Conservation (phyloP, 2,329 filamentous ascomycete genomes). For the Aspergillaceae sp. region DNA sequence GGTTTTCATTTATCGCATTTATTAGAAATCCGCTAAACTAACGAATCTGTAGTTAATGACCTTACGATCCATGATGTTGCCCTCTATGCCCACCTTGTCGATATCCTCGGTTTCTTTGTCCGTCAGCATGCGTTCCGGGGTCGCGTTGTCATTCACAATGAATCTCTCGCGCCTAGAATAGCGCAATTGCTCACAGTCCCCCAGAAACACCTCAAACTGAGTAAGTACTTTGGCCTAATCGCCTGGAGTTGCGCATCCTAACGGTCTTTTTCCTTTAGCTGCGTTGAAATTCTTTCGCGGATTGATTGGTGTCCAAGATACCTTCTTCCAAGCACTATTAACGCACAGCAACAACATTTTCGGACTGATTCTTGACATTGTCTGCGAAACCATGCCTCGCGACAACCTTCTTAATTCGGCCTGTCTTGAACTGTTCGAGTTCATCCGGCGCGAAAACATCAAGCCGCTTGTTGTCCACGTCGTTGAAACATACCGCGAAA, state of each 20-base stretch:
- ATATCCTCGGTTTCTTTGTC: constrained; percentile 89
- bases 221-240: constrained; percentile 42
- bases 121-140: constrained; percentile 78
- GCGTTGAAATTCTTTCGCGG: constrained; percentile 91
- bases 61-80: constrained; percentile 77
- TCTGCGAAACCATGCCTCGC: constrained; percentile 75
- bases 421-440: constrained; percentile 88
- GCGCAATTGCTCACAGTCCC: constrained; percentile 71
- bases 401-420: constrained; percentile 93
- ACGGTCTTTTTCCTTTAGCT: constrained; percentile 42
- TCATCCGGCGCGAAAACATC: constrained; percentile 71
- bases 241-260: background rate
- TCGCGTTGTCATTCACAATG: constrained; percentile 76
- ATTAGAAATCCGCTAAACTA: constrained; percentile 7
- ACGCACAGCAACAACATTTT: constrained; percentile 66
- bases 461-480: constrained; percentile 76
- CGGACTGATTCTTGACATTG: constrained; percentile 73
- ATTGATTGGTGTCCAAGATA: constrained; percentile 75
- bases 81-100: constrained; percentile 83
- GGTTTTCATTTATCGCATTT: constrained; percentile 17
- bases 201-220: constrained; percentile 87
- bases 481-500: constrained; percentile 74
- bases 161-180: constrained; percentile 69
- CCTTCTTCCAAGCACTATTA: constrained; percentile 81
- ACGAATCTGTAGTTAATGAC: constrained; percentile 47